Percentiles rank a stretch among this genome's conserved stretches.
phyloP scores from a whole-genome alignment of 108 stramenopile genomes.

The Cyclotella kingstonii region DNA sequence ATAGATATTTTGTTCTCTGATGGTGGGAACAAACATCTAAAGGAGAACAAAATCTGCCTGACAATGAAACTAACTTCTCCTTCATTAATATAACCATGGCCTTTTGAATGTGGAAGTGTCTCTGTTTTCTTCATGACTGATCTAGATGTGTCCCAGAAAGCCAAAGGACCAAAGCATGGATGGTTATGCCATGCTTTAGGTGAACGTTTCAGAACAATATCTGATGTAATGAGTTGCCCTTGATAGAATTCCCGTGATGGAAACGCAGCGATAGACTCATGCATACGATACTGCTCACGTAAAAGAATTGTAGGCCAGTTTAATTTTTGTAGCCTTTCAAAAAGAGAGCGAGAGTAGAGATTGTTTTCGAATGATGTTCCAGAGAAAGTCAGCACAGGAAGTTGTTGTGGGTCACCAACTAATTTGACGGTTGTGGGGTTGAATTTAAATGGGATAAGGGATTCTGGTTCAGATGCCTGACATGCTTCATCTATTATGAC shows the following conservation, averaged over 20 bases:
- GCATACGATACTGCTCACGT: constrained; percentile 84
- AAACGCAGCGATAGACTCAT: constrained; percentile 56
- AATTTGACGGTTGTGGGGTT: constrained; percentile 44
- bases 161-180: constrained; percentile 37
- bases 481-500: constrained; percentile 92
- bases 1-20: constrained; percentile 18
- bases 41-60: constrained; percentile 19
- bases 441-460: constrained; percentile 78
- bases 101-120: constrained; percentile 19
- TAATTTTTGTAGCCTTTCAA: constrained; percentile 72
- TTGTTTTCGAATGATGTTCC: constrained; percentile 34
- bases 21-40: constrained; percentile 13
- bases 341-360: constrained; percentile 60
- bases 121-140: constrained; percentile 1
- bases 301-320: constrained; percentile 69
- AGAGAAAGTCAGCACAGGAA: constrained; percentile 78
- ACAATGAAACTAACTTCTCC: constrained; percentile 52
- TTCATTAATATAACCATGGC: constrained; percentile 33
- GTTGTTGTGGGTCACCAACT: constrained; percentile 78
- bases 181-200: constrained; percentile 24
- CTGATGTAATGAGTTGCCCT: constrained; percentile 37
- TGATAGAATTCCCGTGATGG: constrained; percentile 62
- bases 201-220: constrained; percentile 29
- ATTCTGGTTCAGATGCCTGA: constrained; percentile 79
- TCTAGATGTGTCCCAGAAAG: constrained; percentile 39